Base-by-base conservation (phyloP, 441 rosid species). In the Croton laevigatus region DNA sequence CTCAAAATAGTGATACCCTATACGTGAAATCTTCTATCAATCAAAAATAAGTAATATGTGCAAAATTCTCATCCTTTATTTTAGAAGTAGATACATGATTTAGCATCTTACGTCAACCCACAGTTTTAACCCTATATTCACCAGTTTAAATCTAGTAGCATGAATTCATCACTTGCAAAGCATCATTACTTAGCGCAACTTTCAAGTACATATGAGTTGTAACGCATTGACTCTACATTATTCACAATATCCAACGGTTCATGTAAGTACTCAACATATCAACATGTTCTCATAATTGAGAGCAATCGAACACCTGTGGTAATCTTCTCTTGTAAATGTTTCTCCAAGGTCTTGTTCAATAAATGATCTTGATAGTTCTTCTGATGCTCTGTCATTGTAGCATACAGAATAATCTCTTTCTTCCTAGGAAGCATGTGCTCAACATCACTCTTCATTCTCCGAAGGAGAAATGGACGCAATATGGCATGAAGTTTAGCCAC, bases 401-500 rank as follows among this genome's bases (percentile, higher is more conserved):
- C 98, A 79, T 95, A 95, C 38, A 95, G 20, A 71, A 95, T 88
- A 49, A 95, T 93, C 86, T 95, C 99, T 71, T 95, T 95, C 74
- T 95, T 95, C 7, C 88, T 85, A 49, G 98, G 99, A 55, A 95
- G 99, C 82, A 75, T 81, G 81, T 77, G 88, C 84, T 95, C 99
- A 59, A 96, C 99, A 63, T 96, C 99, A 84, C 88, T 53, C 75
- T 96, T 96, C 97, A 96, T 78, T 79, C 99, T 83, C 65, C 98
- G 89, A 55, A 96, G 96, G 78, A 96, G 94, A 81, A 96, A 96
- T 9, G 99, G 99, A 14, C 97, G 97, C 76, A 96, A 79, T 71
- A 96, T 96, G 71, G 85, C 86, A 83, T 96, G 99, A 62, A 96
- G 98, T 80, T 96, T 96, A 17, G 90, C 89, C 36, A 96, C 94